Evolutionary conservation across 768 basidiomycete genomes (phyloP).

Genomic region (Lactarius hatsudake): DNA sequence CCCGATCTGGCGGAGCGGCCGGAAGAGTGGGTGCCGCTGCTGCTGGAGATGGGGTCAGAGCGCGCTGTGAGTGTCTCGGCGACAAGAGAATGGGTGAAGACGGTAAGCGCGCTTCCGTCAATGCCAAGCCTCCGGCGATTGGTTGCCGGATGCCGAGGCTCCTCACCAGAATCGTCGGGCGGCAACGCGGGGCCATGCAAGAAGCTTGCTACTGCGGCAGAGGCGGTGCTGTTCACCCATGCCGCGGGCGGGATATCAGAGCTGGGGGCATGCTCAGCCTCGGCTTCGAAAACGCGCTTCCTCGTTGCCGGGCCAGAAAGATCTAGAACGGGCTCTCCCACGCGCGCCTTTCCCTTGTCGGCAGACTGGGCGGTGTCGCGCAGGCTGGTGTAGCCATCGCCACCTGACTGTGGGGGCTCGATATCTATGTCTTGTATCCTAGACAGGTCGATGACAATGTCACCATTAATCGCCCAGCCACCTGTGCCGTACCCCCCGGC

Average conservation of each 20-base stretch:
- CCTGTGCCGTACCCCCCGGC: constrained; percentile 91
- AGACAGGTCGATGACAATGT: constrained; percentile 79
- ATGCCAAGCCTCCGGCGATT: constrained; percentile 29
- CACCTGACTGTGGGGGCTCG: constrained; percentile 46
- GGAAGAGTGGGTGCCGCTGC: not conserved
- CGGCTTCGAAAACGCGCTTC: constrained; percentile 57
- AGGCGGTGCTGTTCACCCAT: constrained; percentile 51
- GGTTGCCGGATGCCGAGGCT: constrained; percentile 30
- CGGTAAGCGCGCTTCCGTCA: not conserved
- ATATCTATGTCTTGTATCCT: constrained; percentile 66
- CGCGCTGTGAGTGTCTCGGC: not conserved
- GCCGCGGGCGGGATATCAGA: not conserved
- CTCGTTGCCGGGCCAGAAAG: constrained; percentile 30
- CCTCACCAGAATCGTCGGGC: constrained; percentile 30
- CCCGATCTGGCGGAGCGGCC: not conserved
- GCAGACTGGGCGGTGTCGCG: constrained; percentile 50
- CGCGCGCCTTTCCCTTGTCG: constrained; percentile 54
- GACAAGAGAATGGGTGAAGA: not conserved
- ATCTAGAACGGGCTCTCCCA: constrained; percentile 10
- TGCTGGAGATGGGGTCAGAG: not conserved
- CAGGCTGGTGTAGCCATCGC: constrained; percentile 56
- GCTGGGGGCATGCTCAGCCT: not conserved
- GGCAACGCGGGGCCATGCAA: constrained; percentile 41
- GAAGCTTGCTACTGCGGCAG: constrained; percentile 50
- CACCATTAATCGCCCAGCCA: constrained; percentile 85